These are phyloP conservation scores for Neofusicoccum kwambonambiense DNA, from an alignment of 2,329 filamentous ascomycete species.

Conservation along the genomic window DNA sequence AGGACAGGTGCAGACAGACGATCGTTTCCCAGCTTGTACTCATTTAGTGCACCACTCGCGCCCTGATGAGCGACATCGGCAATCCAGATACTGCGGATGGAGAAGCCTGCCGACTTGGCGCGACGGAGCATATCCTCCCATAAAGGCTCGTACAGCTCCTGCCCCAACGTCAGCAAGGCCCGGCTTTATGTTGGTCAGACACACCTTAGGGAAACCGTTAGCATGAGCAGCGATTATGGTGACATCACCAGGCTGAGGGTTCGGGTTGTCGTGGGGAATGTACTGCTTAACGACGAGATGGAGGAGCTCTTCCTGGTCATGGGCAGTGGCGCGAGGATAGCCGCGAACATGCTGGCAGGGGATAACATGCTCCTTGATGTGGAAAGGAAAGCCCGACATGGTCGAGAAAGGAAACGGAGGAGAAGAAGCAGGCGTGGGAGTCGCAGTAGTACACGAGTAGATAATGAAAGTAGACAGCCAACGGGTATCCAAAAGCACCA, in stretches of 20 bases:
- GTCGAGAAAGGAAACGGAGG: not conserved
- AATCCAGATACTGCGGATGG: slow-evolving; percentile 83
- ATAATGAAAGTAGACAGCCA: not conserved
- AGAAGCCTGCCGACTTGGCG: slow-evolving; percentile 59
- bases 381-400: slow-evolving; percentile 62
- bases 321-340: slow-evolving; percentile 70
- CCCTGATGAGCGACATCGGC: slow-evolving; percentile 87
- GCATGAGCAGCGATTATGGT: slow-evolving; percentile 86
- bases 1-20: slow-evolving; percentile 53
- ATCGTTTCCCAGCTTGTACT: slow-evolving; percentile 75
- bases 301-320: slow-evolving; percentile 72
- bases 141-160: slow-evolving; percentile 90
- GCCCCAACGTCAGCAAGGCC: slow-evolving; percentile 18
- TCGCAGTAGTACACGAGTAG: not conserved
- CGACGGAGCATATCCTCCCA: slow-evolving; percentile 76
- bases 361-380: slow-evolving; percentile 68
- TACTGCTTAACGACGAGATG: slow-evolving; percentile 84
- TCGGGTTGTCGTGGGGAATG: slow-evolving; percentile 67
- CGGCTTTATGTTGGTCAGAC: not conserved
- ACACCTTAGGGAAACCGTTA: slow-evolving; percentile 87
- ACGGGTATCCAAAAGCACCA: not conserved
- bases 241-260: slow-evolving; percentile 70
- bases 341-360: slow-evolving; percentile 78
- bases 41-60: slow-evolving; percentile 74
- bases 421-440: not conserved